Percentiles rank a stretch among this genome's conserved stretches.
Evolutionary conservation across 345 rosid species (phyloP).

Genomic region (Aegle marmelos): DNA sequence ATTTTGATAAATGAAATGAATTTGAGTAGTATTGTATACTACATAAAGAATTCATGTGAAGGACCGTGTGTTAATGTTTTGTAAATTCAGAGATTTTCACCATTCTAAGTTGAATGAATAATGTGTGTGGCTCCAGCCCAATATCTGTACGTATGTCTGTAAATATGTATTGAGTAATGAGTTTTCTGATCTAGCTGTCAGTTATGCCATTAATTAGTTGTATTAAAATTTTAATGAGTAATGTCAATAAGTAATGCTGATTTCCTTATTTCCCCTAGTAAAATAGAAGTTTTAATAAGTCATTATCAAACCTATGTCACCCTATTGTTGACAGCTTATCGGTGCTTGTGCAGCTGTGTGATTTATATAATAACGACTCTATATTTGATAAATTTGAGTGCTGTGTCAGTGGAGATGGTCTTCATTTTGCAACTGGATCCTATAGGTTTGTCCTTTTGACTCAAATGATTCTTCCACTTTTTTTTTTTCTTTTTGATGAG

Average conservation of each 20-base stretch:
- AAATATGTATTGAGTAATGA: not conserved
- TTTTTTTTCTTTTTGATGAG: too few relatives aligned
- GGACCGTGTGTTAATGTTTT: not conserved
- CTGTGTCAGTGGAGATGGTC: conserved; percentile 60
- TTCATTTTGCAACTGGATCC: conserved; percentile 63
- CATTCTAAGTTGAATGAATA: not conserved
- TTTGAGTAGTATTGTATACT: not conserved
- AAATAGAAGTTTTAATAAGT: conserved; percentile 6
- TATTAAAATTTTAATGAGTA: not conserved
- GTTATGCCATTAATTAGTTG: not conserved
- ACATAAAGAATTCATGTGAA: not conserved
- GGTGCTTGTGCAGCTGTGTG: conserved; percentile 49
- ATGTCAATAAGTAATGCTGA: not conserved
- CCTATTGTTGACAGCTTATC: not conserved
- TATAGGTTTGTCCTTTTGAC: conserved; percentile 47
- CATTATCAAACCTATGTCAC: not conserved
- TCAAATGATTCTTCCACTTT: not conserved
- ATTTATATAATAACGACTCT: conserved; percentile 54
- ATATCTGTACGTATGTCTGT: not conserved
- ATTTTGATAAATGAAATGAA: not conserved
- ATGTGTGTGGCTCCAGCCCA: not conserved
- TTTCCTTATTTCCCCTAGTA: not conserved
- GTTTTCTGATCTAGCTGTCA: not conserved
- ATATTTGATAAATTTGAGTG: conserved; percentile 76
- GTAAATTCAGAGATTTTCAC: not conserved